Conservation (phyloP, 2,329 filamentous ascomycete species). For the Venturiaceae sp. region DNA sequence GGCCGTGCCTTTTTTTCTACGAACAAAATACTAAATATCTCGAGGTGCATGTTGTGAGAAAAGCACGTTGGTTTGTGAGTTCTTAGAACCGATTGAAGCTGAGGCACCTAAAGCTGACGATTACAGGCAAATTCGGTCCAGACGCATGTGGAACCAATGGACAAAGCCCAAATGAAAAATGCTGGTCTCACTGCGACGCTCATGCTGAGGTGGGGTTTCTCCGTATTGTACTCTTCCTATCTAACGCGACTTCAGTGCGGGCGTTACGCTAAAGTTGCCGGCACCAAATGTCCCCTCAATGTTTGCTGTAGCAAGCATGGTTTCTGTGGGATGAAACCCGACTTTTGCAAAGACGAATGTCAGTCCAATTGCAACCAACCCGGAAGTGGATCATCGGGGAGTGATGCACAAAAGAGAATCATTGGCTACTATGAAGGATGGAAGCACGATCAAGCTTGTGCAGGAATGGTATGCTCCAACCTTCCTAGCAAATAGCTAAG, state of each 20-base stretch:
- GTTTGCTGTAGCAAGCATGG: conserved; percentile 13
- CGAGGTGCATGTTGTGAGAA: neutral
- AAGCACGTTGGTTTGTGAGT: neutral
- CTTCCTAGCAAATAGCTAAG: neutral
- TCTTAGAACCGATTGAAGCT: too few relatives aligned
- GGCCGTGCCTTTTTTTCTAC: neutral
- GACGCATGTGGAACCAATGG: neutral
- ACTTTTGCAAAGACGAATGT: conserved; percentile 8
- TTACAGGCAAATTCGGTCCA: neutral
- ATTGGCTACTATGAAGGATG: conserved; percentile 10
- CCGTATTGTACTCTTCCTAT: too few relatives aligned
- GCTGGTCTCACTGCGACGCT: conserved; percentile 26
- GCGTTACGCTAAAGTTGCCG: conserved; percentile 14
- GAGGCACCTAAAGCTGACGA: too few relatives aligned
- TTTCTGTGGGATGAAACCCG: conserved; percentile 7
- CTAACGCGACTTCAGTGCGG: too few relatives aligned
- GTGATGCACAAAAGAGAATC: neutral
- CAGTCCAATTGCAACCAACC: conserved; percentile 9
- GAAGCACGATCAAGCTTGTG: neutral
- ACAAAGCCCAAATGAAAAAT: conserved; percentile 6
- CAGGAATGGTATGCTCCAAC: neutral
- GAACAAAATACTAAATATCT: neutral
- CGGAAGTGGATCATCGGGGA: neutral
- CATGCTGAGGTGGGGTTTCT: too few relatives aligned
- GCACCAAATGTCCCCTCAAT: conserved; percentile 13